Percentiles rank a stretch among this genome's conserved stretches.
phyloP scores from a whole-genome alignment of 768 basidiomycete species.

The Hericium alpestre region DNA sequence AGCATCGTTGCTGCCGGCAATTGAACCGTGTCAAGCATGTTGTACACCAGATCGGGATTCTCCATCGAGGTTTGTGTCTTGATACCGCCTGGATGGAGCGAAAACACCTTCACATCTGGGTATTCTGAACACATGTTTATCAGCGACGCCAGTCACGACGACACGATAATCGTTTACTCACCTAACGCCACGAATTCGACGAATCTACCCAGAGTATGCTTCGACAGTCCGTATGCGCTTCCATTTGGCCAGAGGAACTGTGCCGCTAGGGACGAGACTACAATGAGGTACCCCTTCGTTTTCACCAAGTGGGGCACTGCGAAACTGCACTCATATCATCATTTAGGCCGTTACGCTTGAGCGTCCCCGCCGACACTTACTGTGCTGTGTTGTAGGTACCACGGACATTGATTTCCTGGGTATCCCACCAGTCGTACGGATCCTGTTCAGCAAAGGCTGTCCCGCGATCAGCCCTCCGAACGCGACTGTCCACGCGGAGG shows the following conservation, averaged over 20 bases:
- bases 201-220: constrained; percentile 1
- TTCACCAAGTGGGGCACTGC: not conserved
- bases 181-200: constrained; percentile 4
- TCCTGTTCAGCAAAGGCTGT: constrained; percentile 14
- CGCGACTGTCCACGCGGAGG: not conserved
- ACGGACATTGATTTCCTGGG: constrained; percentile 16
- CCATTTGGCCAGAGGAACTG: not conserved
- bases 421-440: constrained; percentile 17
- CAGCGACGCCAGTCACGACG: not conserved
- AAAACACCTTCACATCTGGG: constrained; percentile 4
- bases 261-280: not conserved
- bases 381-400: constrained; percentile 16
- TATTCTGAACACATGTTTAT: not conserved
- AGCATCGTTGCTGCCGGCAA: constrained; percentile 15
- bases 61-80: not conserved
- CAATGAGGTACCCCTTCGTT: constrained; percentile 2
- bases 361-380: not conserved
- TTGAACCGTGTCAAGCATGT: constrained; percentile 9
- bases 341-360: not conserved
- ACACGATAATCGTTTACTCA: not conserved
- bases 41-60: not conserved
- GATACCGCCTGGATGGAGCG: constrained; percentile 3
- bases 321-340: not conserved
- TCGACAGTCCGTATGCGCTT: constrained; percentile 4
- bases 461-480: not conserved